Conservation (phyloP, 2,329 filamentous ascomycete genomes). For the Verticillium tricorpus region DNA sequence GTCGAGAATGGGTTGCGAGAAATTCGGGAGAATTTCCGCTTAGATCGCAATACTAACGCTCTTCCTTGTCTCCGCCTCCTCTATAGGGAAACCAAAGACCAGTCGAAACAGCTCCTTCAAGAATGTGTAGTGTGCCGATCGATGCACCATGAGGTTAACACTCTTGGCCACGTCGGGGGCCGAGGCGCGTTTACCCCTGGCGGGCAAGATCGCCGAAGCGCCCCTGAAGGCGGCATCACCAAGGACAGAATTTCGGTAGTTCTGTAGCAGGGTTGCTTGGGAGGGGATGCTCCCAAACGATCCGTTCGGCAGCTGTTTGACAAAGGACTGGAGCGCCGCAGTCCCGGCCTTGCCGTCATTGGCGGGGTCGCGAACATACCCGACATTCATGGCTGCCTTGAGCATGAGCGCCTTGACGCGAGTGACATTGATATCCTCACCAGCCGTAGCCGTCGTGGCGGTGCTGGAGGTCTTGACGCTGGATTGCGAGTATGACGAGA, state of each 20-base stretch:
- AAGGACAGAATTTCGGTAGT: constrained; percentile 76
- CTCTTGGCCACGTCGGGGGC: constrained; percentile 77
- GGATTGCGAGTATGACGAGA: constrained; percentile 74
- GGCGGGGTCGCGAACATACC: constrained; percentile 61
- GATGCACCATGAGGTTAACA: constrained; percentile 69
- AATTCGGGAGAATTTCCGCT: neutral
- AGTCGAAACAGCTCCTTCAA: constrained; percentile 76
- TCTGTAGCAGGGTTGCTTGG: constrained; percentile 68
- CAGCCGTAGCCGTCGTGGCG: constrained; percentile 62
- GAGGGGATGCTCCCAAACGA: constrained; percentile 71
- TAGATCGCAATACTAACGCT: constrained; percentile 57
- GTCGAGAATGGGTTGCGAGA: neutral
- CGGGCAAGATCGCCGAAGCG: constrained; percentile 46
- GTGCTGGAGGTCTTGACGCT: constrained; percentile 65
- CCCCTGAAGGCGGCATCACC: constrained; percentile 64
- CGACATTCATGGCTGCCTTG: constrained; percentile 80
- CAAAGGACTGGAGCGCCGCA: constrained; percentile 65
- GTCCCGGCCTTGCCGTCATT: constrained; percentile 38
- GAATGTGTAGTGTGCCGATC: constrained; percentile 69
- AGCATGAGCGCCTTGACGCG: constrained; percentile 76
- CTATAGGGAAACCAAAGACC: constrained; percentile 78
- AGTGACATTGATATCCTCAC: constrained; percentile 72
- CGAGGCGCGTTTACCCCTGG: constrained; percentile 52
- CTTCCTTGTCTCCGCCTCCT: constrained; percentile 69
- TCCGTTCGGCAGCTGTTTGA: constrained; percentile 68